Percentiles rank a stretch among this genome's conserved stretches.
These are phyloP conservation scores for Candida hungchunana DNA, from an alignment of 805 yeast genomes.

Conservation along the genomic window DNA sequence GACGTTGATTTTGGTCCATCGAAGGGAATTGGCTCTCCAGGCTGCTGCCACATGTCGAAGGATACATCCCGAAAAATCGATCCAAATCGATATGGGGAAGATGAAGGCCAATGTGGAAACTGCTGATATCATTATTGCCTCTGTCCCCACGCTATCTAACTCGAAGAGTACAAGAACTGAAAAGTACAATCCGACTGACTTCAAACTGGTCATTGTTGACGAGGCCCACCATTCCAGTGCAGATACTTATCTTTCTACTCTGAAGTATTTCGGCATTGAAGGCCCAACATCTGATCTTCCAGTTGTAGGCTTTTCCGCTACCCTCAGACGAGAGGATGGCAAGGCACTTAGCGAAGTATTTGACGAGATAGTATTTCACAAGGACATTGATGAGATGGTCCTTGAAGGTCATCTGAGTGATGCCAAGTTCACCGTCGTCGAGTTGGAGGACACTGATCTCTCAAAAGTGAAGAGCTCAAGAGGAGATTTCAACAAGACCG, in stretches of 20 bases:
- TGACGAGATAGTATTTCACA: slow-evolving; percentile 71
- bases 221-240: slow-evolving; percentile 94
- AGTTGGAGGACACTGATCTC: slow-evolving; percentile 41
- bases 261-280: slow-evolving; percentile 47
- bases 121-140: slow-evolving; percentile 70
- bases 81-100: slow-evolving; percentile 70
- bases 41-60: slow-evolving; percentile 47
- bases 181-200: slow-evolving; percentile 52
- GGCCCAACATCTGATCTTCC: slow-evolving; percentile 41
- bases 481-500: slow-evolving; percentile 52
- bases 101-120: slow-evolving; percentile 32
- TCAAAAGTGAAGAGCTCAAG: slow-evolving; percentile 23
- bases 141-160: slow-evolving; percentile 75
- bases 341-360: slow-evolving; percentile 52
- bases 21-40: slow-evolving; percentile 74
- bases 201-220: slow-evolving; percentile 74
- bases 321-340: slow-evolving; percentile 74
- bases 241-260: slow-evolving; percentile 51
- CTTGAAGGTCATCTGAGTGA: slow-evolving; percentile 65
- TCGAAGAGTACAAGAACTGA: slow-evolving; percentile 44
- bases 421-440: slow-evolving; percentile 58
- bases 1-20: slow-evolving; percentile 68
- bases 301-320: slow-evolving; percentile 85
- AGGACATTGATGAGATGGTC: slow-evolving; percentile 63
- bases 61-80: slow-evolving; percentile 45